Percentiles rank a stretch among this genome's conserved stretches.
These are phyloP conservation scores for Acacia pycnantha DNA, from an alignment of 331 rosid genomes.

Conservation along the genomic window DNA sequence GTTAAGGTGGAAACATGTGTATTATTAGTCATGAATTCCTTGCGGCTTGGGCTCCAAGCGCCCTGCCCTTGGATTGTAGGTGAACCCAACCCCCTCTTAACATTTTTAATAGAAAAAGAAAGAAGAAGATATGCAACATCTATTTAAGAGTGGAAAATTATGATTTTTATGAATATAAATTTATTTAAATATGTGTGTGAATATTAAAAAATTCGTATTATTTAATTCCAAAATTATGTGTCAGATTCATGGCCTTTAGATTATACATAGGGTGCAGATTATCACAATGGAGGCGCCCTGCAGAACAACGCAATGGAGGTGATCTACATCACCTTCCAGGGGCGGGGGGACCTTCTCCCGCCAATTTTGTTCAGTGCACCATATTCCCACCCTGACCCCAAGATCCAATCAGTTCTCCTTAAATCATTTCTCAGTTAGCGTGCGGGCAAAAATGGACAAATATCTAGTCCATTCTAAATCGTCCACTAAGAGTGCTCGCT, in stretches of 20 bases:
- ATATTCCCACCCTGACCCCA: background rate
- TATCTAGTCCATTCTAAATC: conserved; percentile 15
- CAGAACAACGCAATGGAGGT: background rate
- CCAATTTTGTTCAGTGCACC: background rate
- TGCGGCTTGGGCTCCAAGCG: too few species aligned
- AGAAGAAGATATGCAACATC: too few species aligned
- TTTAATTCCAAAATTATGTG: background rate
- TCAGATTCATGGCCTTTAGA: background rate
- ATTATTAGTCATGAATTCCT: too few species aligned
- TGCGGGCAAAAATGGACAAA: conserved; percentile 35
- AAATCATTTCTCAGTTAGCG: too few species aligned
- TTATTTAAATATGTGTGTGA: too few species aligned
- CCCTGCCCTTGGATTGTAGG: too few species aligned
- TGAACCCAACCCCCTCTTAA: too few species aligned
- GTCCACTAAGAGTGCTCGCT: background rate
- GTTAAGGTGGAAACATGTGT: too few species aligned
- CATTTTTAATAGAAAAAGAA: too few species aligned
- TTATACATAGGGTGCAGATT: background rate
- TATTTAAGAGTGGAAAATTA: too few species aligned
- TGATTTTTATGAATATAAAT: too few species aligned
- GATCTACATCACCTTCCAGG: background rate
- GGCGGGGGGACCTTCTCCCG: background rate
- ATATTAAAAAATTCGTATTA: too few species aligned
- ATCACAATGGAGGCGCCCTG: background rate
- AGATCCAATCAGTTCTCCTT: background rate